These are phyloP conservation scores for Fusarium neocosmosporiellum DNA, from an alignment of 2,329 filamentous ascomycete genomes.

Conservation along the genomic window DNA sequence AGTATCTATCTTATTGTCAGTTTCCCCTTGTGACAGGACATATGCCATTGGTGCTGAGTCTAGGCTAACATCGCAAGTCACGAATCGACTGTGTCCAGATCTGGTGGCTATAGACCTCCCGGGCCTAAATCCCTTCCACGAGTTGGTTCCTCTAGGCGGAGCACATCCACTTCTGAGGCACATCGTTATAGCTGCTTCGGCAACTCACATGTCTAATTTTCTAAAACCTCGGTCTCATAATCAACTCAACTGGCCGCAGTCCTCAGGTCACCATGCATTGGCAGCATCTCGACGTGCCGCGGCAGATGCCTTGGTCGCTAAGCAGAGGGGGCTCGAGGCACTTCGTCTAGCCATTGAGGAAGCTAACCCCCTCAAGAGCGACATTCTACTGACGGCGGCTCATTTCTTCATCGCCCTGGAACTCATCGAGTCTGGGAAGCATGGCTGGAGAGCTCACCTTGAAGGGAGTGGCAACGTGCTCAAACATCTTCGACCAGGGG, in stretches of 20 bases:
- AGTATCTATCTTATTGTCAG: slow-evolving; percentile 50
- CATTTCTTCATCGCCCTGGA: slow-evolving; percentile 4
- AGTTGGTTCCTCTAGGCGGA: neutral
- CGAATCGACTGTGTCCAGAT: neutral
- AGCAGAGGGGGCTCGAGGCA: neutral
- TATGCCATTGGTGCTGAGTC: neutral
- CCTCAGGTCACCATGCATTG: neutral
- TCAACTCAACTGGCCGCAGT: neutral
- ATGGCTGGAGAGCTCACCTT: slow-evolving; percentile 14
- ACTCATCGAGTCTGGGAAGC: slow-evolving; percentile 14
- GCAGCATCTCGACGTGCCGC: neutral
- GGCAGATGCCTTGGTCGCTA: slow-evolving; percentile 1
- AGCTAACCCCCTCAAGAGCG: neutral
- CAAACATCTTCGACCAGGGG: neutral
- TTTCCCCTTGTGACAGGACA: neutral
- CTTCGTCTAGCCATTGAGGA: neutral
- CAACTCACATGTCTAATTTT: slow-evolving; percentile 16
- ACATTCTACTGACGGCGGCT: neutral
- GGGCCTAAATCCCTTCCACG: slow-evolving; percentile 1
- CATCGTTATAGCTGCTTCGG: slow-evolving; percentile 6
- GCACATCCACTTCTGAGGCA: neutral
- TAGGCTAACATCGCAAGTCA: neutral
- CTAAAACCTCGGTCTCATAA: neutral
- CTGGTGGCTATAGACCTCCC: slow-evolving; percentile 14
- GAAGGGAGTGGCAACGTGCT: slow-evolving; percentile 7